Evolutionary conservation across 202 grass and related monocot genomes (phyloP).

Genomic region (Dendrocalamus latiflorus): DNA sequence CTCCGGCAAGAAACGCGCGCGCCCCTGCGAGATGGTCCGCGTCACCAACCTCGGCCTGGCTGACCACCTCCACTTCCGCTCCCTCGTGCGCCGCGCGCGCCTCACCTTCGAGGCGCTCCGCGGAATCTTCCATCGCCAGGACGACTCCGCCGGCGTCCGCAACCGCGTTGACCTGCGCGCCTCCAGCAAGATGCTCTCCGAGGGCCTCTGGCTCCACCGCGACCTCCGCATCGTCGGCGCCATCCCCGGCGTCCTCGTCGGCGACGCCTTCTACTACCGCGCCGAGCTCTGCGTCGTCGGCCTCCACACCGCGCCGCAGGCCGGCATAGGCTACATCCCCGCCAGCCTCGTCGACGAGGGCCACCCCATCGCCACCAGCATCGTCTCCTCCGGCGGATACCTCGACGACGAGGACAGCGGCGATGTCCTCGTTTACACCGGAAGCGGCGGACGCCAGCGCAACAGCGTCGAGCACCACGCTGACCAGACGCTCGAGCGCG

Average conservation of each 20-base stretch:
- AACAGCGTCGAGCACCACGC: slow-evolving; percentile 39
- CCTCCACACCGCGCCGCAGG: slow-evolving; percentile 59
- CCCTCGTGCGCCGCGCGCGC: slow-evolving; percentile 52
- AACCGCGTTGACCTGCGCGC: slow-evolving; percentile 62
- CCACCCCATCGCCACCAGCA: slow-evolving; percentile 68
- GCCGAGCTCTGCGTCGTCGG: slow-evolving; percentile 76
- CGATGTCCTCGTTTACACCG: slow-evolving; percentile 73
- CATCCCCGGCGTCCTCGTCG: slow-evolving; percentile 66
- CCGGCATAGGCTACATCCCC: slow-evolving; percentile 60
- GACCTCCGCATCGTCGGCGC: slow-evolving; percentile 55
- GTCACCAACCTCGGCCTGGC: slow-evolving; percentile 2
- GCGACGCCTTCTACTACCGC: slow-evolving; percentile 84
- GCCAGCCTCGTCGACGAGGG: slow-evolving; percentile 38
- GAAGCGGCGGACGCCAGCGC: slow-evolving; percentile 64
- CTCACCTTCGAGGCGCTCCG: slow-evolving; percentile 79
- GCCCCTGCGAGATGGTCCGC: slow-evolving; percentile 60
- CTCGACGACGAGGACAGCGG: slow-evolving; percentile 73
- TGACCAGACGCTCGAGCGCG: slow-evolving; percentile 61
- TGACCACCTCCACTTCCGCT: slow-evolving; percentile 46
- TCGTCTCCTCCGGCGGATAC: slow-evolving; percentile 76
- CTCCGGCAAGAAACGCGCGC: slow-evolving; percentile 47
- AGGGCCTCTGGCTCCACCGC: slow-evolving; percentile 54
- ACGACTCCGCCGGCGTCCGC: background rate
- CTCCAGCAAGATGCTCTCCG: slow-evolving; percentile 42
- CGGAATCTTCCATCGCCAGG: slow-evolving; percentile 27